A percentile compares a stretch with the other conserved stretches of the same genome.
These are phyloP conservation scores for Tulasnella sp. DNA, from an alignment of 768 basidiomycete genomes.

Conservation along the genomic window DNA sequence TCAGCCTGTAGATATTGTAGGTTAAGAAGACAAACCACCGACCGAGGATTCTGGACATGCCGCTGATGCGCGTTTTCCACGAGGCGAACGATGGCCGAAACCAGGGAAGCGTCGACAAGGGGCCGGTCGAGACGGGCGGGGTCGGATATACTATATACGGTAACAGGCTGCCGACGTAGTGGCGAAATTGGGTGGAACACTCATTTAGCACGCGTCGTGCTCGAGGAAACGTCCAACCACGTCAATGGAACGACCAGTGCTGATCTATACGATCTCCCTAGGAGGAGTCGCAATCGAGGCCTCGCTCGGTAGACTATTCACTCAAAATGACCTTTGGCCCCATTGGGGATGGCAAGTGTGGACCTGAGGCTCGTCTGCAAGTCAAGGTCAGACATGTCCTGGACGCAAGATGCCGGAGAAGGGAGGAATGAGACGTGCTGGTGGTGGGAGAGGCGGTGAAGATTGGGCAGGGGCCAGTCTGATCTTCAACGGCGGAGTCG, in stretches of 20 bases:
- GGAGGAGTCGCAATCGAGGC: constrained; percentile 24
- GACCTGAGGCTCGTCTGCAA: background rate
- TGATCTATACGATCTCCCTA: constrained; percentile 25
- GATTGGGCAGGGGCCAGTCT: constrained; percentile 14
- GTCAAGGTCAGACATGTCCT: background rate
- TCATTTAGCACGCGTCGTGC: constrained; percentile 25
- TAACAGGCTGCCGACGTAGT: constrained; percentile 17
- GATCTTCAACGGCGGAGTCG: constrained; percentile 17
- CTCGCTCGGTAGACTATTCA: constrained; percentile 27
- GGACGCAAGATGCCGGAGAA: constrained; percentile 25
- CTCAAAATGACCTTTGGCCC: constrained; percentile 26
- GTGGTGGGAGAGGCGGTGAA: constrained; percentile 24
- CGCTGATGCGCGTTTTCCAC: constrained; percentile 29
- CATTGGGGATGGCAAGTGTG: constrained; percentile 16
- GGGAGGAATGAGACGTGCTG: constrained; percentile 11
- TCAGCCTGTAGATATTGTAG: constrained; percentile 16
- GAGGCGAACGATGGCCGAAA: constrained; percentile 11
- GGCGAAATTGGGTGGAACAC: constrained; percentile 25
- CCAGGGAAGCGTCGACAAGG: background rate
- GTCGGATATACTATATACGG: constrained; percentile 18
- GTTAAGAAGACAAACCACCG: constrained; percentile 21
- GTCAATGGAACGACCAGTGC: constrained; percentile 24
- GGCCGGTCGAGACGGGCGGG: constrained; percentile 15
- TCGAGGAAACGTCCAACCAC: constrained; percentile 27
- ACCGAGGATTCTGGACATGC: constrained; percentile 29